Evolutionary conservation across 1,284 basidiomycete genomes (phyloP).

Genomic region (Ganoderma multipileum): DNA sequence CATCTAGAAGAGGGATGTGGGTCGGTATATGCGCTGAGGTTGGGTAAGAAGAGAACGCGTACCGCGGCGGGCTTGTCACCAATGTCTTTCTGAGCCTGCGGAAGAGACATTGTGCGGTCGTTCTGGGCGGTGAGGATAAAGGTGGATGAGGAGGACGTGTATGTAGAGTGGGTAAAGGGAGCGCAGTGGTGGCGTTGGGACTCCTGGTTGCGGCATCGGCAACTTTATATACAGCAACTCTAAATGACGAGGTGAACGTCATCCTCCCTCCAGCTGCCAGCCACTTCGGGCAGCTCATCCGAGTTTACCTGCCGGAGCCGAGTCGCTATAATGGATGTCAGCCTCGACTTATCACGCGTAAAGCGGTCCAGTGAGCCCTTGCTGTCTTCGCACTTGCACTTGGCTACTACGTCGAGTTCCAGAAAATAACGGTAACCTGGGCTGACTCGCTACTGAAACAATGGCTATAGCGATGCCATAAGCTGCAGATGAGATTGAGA

Average conservation of each 20-base stretch:
- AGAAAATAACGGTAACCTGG: neutral
- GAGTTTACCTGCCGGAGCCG: neutral
- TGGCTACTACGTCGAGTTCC: neutral
- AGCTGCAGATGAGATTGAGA: no score
- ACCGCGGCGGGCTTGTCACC: constrained; percentile 55
- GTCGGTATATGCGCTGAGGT: neutral
- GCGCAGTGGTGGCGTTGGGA: neutral
- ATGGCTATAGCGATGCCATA: no score
- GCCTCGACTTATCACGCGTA: neutral
- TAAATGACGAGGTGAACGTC: neutral
- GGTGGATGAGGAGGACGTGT: neutral
- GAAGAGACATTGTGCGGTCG: constrained; percentile 60
- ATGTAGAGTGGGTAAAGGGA: neutral
- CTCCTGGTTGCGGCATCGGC: neutral
- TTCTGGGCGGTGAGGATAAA: neutral
- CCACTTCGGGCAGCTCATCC: neutral
- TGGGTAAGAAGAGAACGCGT: neutral
- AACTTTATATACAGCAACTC: neutral
- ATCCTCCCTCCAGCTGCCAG: neutral
- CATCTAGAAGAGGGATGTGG: constrained; percentile 39
- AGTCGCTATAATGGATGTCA: neutral
- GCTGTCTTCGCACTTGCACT: neutral
- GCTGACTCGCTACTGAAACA: neutral
- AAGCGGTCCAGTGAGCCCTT: neutral
- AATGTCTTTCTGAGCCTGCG: constrained; percentile 64